Evolutionary conservation across 2,329 filamentous ascomycete species (phyloP).

Genomic region (Ceratocystis huliohia): DNA sequence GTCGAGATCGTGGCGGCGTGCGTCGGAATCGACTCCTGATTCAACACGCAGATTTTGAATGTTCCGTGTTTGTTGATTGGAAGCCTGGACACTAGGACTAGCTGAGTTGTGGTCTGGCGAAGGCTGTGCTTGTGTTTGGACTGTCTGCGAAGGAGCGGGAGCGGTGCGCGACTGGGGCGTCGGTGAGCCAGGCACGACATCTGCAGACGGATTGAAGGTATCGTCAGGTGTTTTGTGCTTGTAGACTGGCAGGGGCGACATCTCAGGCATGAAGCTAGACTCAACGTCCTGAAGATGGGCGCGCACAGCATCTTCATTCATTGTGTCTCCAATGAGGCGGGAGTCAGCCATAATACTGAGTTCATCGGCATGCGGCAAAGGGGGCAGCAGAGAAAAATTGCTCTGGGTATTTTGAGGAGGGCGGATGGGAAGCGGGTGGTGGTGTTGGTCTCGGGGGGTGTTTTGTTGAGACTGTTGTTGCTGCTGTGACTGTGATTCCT

Average conservation of each 20-base stretch:
- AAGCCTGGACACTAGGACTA: not conserved
- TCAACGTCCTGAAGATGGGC: slow-evolving; percentile 51
- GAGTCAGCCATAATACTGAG: slow-evolving; percentile 26
- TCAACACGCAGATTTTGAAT: not conserved
- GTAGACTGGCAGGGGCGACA: slow-evolving; percentile 43
- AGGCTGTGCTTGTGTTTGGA: not conserved
- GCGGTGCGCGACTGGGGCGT: slow-evolving; percentile 20
- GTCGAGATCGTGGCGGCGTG: not conserved
- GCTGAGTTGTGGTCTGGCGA: not conserved
- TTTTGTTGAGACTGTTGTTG: not conserved
- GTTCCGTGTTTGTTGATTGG: not conserved
- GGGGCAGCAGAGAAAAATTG: slow-evolving; percentile 14
- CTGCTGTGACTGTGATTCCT: not conserved
- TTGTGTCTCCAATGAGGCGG: slow-evolving; percentile 32
- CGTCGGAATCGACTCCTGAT: not conserved
- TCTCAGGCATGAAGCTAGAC: slow-evolving; percentile 49
- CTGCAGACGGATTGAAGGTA: slow-evolving; percentile 44
- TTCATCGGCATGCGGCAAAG: slow-evolving; percentile 17
- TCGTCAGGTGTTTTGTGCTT: slow-evolving; percentile 38
- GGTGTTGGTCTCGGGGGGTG: not conserved
- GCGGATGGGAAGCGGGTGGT: slow-evolving; percentile 9
- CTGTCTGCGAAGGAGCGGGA: not conserved
- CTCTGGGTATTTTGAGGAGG: slow-evolving; percentile 8
- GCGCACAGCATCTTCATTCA: slow-evolving; percentile 41
- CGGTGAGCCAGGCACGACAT: slow-evolving; percentile 21